Percentiles rank a stretch among this genome's conserved stretches.
These are phyloP conservation scores for Selenicereus undatus DNA, from an alignment of 148 eudicot species.

Conservation along the genomic window DNA sequence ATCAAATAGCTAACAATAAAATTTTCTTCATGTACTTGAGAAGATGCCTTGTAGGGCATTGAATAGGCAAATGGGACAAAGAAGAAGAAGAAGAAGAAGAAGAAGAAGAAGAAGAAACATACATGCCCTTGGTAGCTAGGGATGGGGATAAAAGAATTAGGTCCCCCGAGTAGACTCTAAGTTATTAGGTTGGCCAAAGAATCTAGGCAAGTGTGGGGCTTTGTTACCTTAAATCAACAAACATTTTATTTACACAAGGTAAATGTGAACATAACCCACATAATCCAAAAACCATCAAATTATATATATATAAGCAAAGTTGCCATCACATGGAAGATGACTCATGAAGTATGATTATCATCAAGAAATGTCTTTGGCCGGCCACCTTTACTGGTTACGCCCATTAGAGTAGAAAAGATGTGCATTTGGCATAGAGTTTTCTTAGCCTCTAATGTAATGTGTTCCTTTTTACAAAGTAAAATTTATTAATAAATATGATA, in stretches of 20 bases:
- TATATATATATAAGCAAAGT: neutral
- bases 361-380: slow-evolving; percentile 15
- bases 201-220: neutral
- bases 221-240: slow-evolving; percentile 1
- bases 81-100: neutral
- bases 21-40: too few relatives aligned
- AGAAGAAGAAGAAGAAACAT: neutral
- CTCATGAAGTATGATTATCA: slow-evolving; percentile 17
- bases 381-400: slow-evolving; percentile 6
- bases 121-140: neutral
- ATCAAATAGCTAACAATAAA: too few relatives aligned
- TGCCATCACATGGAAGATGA: neutral
- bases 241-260: neutral
- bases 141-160: neutral
- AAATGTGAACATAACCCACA: neutral
- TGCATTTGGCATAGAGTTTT: too few relatives aligned
- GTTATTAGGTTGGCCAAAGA: neutral
- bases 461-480: too few relatives aligned
- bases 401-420: neutral
- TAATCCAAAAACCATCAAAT: neutral
- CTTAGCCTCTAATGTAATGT: too few relatives aligned
- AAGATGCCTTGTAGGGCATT: neutral
- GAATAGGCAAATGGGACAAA: neutral
- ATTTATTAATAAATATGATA: too few relatives aligned
- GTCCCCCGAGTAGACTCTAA: neutral